Evolutionary conservation across 2,329 filamentous ascomycete species (phyloP).

Genomic region (Scytalidium lignicola): DNA sequence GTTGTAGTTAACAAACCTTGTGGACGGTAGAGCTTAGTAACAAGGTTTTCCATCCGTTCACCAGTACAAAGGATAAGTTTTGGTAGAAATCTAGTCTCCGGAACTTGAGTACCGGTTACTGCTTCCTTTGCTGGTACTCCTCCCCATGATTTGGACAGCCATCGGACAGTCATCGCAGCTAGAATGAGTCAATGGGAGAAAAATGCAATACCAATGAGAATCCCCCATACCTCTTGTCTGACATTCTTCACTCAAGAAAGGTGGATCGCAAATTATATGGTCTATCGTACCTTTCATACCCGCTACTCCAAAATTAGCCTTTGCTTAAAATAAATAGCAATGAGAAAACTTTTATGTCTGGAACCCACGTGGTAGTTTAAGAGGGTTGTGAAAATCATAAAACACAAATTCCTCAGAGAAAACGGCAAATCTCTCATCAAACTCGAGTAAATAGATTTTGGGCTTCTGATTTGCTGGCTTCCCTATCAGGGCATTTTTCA

Average conservation of each 20-base stretch:
- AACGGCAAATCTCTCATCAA: slow-evolving; percentile 66
- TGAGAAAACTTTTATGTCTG: neutral
- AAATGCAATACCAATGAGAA: slow-evolving; percentile 2
- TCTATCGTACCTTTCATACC: slow-evolving; percentile 60
- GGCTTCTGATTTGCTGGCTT: slow-evolving; percentile 39
- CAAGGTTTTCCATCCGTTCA: slow-evolving; percentile 64
- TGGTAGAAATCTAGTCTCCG: slow-evolving; percentile 4
- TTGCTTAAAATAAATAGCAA: neutral
- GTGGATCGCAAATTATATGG: slow-evolving; percentile 70
- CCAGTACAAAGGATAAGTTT: slow-evolving; percentile 67
- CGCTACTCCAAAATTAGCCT: slow-evolving; percentile 25
- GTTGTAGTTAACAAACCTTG: slow-evolving; percentile 59
- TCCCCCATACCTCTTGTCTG: slow-evolving; percentile 62
- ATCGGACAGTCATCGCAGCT: slow-evolving; percentile 72
- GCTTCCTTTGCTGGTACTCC: slow-evolving; percentile 1
- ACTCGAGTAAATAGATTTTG: slow-evolving; percentile 64
- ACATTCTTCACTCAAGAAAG: slow-evolving; percentile 75
- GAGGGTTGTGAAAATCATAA: slow-evolving; percentile 69
- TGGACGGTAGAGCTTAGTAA: slow-evolving; percentile 62
- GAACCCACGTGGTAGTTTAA: slow-evolving; percentile 54
- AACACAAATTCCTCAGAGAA: slow-evolving; percentile 64
- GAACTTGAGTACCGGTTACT: neutral
- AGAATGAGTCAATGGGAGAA: slow-evolving; percentile 1
- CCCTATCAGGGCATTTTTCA: slow-evolving; percentile 64
- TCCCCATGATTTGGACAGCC: slow-evolving; percentile 50